These are phyloP conservation scores for Rhizoclosmatium globosum DNA, from an alignment of 192 early-diverging fungal species.

Conservation along the genomic window DNA sequence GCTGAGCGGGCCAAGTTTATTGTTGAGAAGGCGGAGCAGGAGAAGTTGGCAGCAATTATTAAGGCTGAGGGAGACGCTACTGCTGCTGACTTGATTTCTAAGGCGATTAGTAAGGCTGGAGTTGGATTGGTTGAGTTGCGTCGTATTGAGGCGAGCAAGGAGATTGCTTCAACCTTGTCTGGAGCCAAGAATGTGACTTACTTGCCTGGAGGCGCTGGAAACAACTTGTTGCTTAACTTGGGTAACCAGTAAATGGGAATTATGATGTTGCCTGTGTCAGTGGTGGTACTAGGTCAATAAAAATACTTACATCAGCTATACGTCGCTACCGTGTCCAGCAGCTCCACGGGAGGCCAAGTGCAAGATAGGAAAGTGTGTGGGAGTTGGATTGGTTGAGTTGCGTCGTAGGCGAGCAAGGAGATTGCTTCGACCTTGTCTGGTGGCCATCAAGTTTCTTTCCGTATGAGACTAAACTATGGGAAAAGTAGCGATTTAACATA, in stretches of 20 bases:
- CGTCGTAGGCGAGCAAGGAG: constrained; percentile 95
- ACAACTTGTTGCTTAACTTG: constrained; percentile 34
- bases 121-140: constrained; percentile 93
- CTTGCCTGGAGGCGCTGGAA: constrained; percentile 68
- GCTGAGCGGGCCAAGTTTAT: constrained; percentile 98
- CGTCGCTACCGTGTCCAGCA: too few species aligned
- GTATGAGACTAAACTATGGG: too few species aligned
- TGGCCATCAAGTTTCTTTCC: constrained; percentile 88
- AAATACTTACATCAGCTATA: too few species aligned
- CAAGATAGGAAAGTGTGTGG: too few species aligned
- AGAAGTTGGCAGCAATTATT: constrained; percentile 96
- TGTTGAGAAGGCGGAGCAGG: constrained; percentile 98
- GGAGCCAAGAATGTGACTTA: constrained; percentile 89
- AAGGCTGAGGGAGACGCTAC: constrained; percentile 97
- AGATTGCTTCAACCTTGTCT: constrained; percentile 90
- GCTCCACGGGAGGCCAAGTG: too few species aligned
- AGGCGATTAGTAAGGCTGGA: constrained; percentile 89
- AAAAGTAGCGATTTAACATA: too few species aligned
- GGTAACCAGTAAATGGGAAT: constrained; percentile 23
- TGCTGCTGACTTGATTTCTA: constrained; percentile 93
- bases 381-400: constrained; percentile 91
- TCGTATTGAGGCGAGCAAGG: constrained; percentile 96
- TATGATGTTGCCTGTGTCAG: too few species aligned
- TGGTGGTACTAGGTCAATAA: too few species aligned
- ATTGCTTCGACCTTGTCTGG: constrained; percentile 89